These are phyloP conservation scores for Eutrema japonicum DNA, from an alignment of 345 rosid genomes.

Conservation along the genomic window DNA sequence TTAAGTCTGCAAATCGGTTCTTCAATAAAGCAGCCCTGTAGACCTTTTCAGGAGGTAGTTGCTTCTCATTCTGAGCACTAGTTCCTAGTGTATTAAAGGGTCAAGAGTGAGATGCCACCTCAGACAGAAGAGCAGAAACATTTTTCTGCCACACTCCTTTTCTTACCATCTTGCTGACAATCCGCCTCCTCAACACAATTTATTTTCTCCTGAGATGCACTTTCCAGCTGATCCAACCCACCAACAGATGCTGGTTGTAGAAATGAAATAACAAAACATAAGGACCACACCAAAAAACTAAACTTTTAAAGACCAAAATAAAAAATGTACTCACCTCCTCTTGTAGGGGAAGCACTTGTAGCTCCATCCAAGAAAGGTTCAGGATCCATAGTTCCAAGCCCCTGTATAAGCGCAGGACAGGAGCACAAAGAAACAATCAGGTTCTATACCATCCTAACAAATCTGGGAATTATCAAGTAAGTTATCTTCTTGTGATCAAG, in stretches of 20 bases:
- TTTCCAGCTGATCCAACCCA: constrained; percentile 49
- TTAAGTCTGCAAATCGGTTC: constrained; percentile 83
- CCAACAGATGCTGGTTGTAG: constrained; percentile 50
- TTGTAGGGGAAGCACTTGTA: constrained; percentile 24
- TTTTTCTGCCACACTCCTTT: constrained; percentile 45
- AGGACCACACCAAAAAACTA: background rate
- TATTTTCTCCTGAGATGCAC: constrained; percentile 48
- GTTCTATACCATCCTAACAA: constrained; percentile 13
- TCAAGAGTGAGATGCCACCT: constrained; percentile 60
- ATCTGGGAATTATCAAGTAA: constrained; percentile 13
- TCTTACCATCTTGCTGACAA: constrained; percentile 77
- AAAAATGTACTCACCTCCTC: constrained; percentile 32
- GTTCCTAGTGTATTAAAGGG: constrained; percentile 69
- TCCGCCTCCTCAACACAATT: constrained; percentile 48
- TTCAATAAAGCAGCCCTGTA: constrained; percentile 86
- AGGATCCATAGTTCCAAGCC: constrained; percentile 25
- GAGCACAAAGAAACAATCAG: constrained; percentile 16
- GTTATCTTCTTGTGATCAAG: background rate
- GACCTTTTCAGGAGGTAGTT: constrained; percentile 84
- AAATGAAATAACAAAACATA: constrained; percentile 7
- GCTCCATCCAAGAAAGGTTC: constrained; percentile 35
- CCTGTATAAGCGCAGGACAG: constrained; percentile 22
- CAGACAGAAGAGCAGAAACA: constrained; percentile 54
- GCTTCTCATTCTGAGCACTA: constrained; percentile 81
- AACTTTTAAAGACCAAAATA: background rate